Evolutionary conservation across 208 protist genomes (phyloP).

Genomic region (Naegleria lovaniensis): DNA sequence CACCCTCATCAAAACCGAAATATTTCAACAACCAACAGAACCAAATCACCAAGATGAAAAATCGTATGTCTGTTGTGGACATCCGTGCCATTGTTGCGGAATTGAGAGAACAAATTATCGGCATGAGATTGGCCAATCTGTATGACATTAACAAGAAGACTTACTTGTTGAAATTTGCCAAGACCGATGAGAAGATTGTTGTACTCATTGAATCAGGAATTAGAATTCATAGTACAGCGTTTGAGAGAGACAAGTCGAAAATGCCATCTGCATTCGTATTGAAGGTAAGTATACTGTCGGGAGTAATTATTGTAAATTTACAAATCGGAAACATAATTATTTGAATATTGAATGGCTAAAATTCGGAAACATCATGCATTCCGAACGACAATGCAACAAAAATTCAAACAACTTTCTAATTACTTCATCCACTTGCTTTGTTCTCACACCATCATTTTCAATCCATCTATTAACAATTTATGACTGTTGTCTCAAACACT

Average conservation of each 20-base stretch:
- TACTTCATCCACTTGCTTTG: neutral
- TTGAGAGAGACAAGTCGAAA: conserved; percentile 76
- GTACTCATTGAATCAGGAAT: conserved; percentile 84
- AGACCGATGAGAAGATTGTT: conserved; percentile 71
- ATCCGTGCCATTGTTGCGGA: conserved; percentile 75
- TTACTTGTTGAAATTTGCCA: conserved; percentile 85
- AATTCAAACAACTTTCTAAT: too few species aligned
- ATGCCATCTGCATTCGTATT: conserved; percentile 79
- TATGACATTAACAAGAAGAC: conserved; percentile 83
- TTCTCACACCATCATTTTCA: neutral
- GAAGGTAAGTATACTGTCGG: conserved; percentile 42
- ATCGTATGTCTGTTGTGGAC: conserved; percentile 80
- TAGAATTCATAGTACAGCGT: conserved; percentile 79
- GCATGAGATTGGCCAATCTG: conserved; percentile 82
- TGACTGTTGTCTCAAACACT: too few species aligned
- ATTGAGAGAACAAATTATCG: conserved; percentile 66
- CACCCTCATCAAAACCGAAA: neutral
- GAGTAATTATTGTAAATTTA: too few species aligned
- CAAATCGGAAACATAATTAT: too few species aligned
- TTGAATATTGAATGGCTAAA: too few species aligned
- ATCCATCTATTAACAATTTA: conserved; percentile 5
- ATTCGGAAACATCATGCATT: too few species aligned
- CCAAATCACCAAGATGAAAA: conserved; percentile 59
- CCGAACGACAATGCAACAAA: too few species aligned
- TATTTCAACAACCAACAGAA: neutral